A percentile compares a stretch with the other conserved stretches of the same genome.
Conservation (phyloP, 352 stramenopile genomes). For the Pythium monospermum region DNA sequence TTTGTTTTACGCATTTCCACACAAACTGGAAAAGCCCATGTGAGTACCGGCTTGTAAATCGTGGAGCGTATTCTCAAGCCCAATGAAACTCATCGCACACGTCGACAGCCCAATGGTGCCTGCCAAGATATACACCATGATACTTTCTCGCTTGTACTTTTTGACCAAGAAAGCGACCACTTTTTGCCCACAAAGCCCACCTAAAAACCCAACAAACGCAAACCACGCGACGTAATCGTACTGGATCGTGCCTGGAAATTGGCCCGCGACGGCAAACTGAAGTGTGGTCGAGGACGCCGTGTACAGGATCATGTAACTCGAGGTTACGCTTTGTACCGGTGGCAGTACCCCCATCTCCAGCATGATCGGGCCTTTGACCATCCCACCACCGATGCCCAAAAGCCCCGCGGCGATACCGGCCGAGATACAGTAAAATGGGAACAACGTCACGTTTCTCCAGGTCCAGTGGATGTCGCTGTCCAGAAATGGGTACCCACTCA, state of each 20-base stretch:
- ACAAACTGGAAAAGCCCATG: constrained; percentile 68
- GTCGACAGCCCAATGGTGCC: constrained; percentile 68
- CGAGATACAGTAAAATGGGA: constrained; percentile 90
- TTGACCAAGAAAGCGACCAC: constrained; percentile 88
- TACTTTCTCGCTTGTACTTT: constrained; percentile 86
- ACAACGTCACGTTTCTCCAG: constrained; percentile 79
- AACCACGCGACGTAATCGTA: constrained; percentile 92
- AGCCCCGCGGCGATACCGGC: constrained; percentile 94
- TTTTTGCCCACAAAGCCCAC: constrained; percentile 65
- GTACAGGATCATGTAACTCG: constrained; percentile 89
- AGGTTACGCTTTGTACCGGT: constrained; percentile 85
- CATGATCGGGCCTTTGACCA: constrained; percentile 97
- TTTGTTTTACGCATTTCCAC: constrained; percentile 39
- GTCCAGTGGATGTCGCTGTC: constrained; percentile 96
- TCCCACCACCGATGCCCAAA: constrained; percentile 95
- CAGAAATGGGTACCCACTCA: constrained; percentile 70
- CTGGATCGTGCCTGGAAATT: constrained; percentile 68
- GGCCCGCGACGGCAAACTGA: constrained; percentile 76
- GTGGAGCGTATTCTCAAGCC: constrained; percentile 43
- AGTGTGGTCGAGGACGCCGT: constrained; percentile 93
- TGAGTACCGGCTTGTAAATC: constrained; percentile 55
- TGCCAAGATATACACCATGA: constrained; percentile 76
- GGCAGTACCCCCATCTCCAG: constrained; percentile 95
- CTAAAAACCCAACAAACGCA: constrained; percentile 87
- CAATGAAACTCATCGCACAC: constrained; percentile 63